Percentiles rank a stretch among this genome's conserved stretches.
Conservation (phyloP, 176 grass and related monocot species). For the Rhynchospora pubera region DNA sequence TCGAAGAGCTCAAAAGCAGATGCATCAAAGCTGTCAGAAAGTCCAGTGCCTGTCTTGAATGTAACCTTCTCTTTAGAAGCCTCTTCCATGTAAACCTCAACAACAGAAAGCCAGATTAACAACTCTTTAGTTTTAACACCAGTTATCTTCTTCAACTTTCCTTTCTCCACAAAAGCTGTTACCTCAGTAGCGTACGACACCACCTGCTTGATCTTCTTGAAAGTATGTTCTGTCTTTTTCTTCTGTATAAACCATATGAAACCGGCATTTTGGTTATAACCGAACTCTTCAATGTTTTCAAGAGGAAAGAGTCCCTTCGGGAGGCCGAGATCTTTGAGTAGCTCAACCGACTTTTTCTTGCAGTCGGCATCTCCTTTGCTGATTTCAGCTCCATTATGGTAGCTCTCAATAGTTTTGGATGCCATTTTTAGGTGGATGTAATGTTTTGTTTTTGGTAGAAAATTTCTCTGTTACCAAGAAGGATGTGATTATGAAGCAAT, state of each 20-base stretch:
- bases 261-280: not conserved
- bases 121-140: constrained; percentile 15
- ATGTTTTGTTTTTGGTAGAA: not conserved
- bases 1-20: not conserved
- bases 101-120: constrained; percentile 8
- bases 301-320: not conserved
- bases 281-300: not conserved
- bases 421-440: not conserved
- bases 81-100: not conserved
- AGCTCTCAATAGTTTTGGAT: not conserved
- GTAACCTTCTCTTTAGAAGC: not conserved
- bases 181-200: not conserved
- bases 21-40: not conserved
- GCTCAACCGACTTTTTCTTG: not conserved
- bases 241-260: constrained; percentile 12
- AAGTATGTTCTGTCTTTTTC: constrained; percentile 4
- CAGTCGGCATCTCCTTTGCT: not conserved
- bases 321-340: constrained; percentile 1
- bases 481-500: not conserved
- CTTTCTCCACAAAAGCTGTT: constrained; percentile 8
- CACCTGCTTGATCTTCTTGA: constrained; percentile 4
- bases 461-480: not conserved
- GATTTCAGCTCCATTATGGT: not conserved
- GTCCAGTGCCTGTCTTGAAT: constrained; percentile 3
- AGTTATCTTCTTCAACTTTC: constrained; percentile 14